Evolutionary conservation across 1,139 yeast genomes (phyloP), one percentile per base, ranked within the genome.

Genomic region (Torulaspora pretoriensis): DNA sequence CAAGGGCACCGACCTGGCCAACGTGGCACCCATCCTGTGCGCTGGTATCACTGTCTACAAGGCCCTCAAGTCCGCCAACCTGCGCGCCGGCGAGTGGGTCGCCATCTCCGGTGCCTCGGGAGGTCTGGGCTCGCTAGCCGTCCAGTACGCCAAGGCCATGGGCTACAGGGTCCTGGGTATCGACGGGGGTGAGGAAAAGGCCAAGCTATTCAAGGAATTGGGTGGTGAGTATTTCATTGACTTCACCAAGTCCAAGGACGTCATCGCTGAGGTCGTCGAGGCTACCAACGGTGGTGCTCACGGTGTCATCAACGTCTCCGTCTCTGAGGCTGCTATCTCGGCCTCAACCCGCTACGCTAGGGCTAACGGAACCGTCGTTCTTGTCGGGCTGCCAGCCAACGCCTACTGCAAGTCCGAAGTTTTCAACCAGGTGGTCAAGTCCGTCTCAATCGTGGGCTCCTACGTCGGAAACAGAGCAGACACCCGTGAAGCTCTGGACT

Each of bases 391-490:
- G 62, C 83, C 83, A 63, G 81, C 81, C 38, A 74, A 73, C 56
- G 81, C 83, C 43, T 71, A 73, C 57, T 74, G 77, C 51, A 63
- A 63, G 47, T 73, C 82, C 32, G 72, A 75, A 49, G 80, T 80
- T 38, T 79, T 80, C 66, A 68, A 70, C 50, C 70, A 79, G 48
- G 84, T 80, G 51, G 76, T 77, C 52, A 78, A 71, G 64, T 74
- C 81, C 45, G 68, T 77, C 60, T 64, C 69, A 52, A 76, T 80
- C 60, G 74, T 65, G 51, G 85, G 84, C 61, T 79, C 84, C 51
- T 80, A 79, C 61, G 84, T 80, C 51, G 85, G 85, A 64, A 80
- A 79, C 77, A 75, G 85, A 71, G 83, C 83, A 54, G 84, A 80
- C 64, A 72, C 83, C 52, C 74, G 81, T 56, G 83, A 78, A 68